Percentiles rank a stretch among this genome's conserved stretches.
phyloP scores from a whole-genome alignment of 1,139 yeast genomes.

The Magnusiomyces fungicola region DNA sequence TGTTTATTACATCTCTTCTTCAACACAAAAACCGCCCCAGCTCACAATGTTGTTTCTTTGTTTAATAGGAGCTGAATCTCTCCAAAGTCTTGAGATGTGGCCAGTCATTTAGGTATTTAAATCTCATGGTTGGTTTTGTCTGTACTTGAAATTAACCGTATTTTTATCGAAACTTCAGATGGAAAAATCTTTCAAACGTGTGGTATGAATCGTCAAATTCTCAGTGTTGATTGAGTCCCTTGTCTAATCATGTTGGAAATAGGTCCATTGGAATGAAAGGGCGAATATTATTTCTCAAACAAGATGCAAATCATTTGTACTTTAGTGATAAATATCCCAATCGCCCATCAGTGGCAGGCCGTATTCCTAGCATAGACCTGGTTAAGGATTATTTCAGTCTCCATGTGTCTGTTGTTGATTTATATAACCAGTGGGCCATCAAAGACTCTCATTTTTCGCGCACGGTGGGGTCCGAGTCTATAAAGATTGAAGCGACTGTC shows the following conservation, averaged over 20 bases:
- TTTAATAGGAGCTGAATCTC: slow-evolving; percentile 11
- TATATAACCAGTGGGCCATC: slow-evolving; percentile 56
- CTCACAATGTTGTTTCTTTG: not conserved
- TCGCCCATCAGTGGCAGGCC: slow-evolving; percentile 12
- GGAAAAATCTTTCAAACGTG: slow-evolving; percentile 28
- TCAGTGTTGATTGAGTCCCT: not conserved
- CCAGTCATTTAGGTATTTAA: slow-evolving; percentile 38
- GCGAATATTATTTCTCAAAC: slow-evolving; percentile 31
- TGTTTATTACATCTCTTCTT: not conserved
- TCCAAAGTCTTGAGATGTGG: slow-evolving; percentile 69
- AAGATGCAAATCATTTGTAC: slow-evolving; percentile 28
- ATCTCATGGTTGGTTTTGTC: not conserved
- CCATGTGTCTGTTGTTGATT: slow-evolving; percentile 43
- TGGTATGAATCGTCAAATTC: slow-evolving; percentile 7
- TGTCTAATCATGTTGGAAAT: slow-evolving; percentile 8
- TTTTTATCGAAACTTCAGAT: slow-evolving; percentile 19
- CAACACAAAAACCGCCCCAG: not conserved
- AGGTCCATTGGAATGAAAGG: slow-evolving; percentile 34
- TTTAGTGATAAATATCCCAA: slow-evolving; percentile 26
- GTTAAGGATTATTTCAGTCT: slow-evolving; percentile 67
- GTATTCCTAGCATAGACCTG: slow-evolving; percentile 33
- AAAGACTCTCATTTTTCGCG: slow-evolving; percentile 45
- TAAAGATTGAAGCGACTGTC: not conserved
- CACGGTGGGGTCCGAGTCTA: slow-evolving; percentile 10
- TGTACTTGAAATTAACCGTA: not conserved